Evolutionary conservation across 352 stramenopile species (phyloP), one percentile per base, ranked within the genome.

Genomic region (Aphanomyces cochlioides): DNA sequence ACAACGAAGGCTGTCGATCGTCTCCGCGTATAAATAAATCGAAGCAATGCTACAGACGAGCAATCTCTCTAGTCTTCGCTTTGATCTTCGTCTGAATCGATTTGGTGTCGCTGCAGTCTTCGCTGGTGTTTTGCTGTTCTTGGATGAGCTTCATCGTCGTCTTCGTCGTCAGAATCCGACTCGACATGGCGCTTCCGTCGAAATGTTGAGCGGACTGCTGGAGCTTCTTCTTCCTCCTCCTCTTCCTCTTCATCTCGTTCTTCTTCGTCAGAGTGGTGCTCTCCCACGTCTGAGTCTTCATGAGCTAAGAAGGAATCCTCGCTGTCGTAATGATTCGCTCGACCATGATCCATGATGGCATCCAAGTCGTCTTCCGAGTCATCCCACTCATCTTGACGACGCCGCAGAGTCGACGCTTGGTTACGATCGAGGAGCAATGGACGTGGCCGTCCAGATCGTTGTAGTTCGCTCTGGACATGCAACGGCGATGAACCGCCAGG

Each of bases 271-370:
- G 56, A 34, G 41, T 45, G 47, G 50, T 59, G 19, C 15, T 45
- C 45, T 19, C 17, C 1, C 15, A 41, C 70, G 64, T 83, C 28
- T 47, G 7, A 59, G 13, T 67, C 72, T n/a, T 77, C 66, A 6
- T 71, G 64, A 43, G 89, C 82, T 47, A 92, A 87, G 38, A 92
- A 92, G 12, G 81, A 92, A 66, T 90, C 79, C 19, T 92, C 80
- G 3, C 77, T 85, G n/a, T 82, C 76, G 8, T 77, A 73, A 13
- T 38, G 69, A 56, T 48, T 79, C 76, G 41, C 72, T 4, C 80
- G 77, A 2, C 79, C 43, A 50, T 50, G 10, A n/a, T 50, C 43
- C 43, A 50, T 50, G 28, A 28, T 28, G 28, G 28, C 28, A 28
- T 28, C 28, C 43, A n/a, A 50, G 43, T 50, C 10, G 43, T 50